Percentiles rank a stretch among this genome's conserved stretches.
These are phyloP conservation scores for Fusarium udum DNA, from an alignment of 2,329 filamentous ascomycete genomes.

Conservation along the genomic window DNA sequence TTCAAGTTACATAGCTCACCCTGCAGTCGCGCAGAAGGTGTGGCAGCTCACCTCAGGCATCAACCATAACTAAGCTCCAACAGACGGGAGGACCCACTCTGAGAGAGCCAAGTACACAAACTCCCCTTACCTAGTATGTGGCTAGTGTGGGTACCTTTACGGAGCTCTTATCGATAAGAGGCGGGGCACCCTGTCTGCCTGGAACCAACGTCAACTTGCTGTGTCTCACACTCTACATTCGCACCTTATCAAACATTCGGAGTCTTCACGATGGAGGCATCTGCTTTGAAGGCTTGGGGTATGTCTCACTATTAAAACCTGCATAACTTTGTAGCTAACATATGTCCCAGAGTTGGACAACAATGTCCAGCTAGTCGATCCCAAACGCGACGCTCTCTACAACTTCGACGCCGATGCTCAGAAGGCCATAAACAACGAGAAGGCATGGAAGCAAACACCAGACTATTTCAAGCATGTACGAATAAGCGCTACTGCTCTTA, in stretches of 20 bases:
- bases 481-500: slow-evolving; percentile 89
- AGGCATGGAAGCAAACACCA: slow-evolving; percentile 81
- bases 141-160: not conserved
- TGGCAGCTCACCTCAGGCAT: too few species aligned
- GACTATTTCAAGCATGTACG: slow-evolving; percentile 93
- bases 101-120: too few species aligned
- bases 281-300: slow-evolving; percentile 48
- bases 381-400: slow-evolving; percentile 90
- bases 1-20: too few species aligned
- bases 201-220: slow-evolving; percentile 28
- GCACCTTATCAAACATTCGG: slow-evolving; percentile 13
- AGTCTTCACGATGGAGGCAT: slow-evolving; percentile 43
- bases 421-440: slow-evolving; percentile 68
- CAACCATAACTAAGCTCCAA: too few species aligned
- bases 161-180: slow-evolving; percentile 44
- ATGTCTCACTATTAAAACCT: not conserved
- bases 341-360: slow-evolving; percentile 80
- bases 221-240: slow-evolving; percentile 14
- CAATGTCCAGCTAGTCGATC: slow-evolving; percentile 82
- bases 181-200: slow-evolving; percentile 40
- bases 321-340: slow-evolving; percentile 12
- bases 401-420: slow-evolving; percentile 77
- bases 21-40: too few species aligned
- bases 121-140: too few species aligned
- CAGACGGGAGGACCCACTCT: too few species aligned